Percentiles rank a stretch among this genome's conserved stretches.
Evolutionary conservation across 1,284 basidiomycete genomes (phyloP).

Genomic region (Heterobasidion irregulare): DNA sequence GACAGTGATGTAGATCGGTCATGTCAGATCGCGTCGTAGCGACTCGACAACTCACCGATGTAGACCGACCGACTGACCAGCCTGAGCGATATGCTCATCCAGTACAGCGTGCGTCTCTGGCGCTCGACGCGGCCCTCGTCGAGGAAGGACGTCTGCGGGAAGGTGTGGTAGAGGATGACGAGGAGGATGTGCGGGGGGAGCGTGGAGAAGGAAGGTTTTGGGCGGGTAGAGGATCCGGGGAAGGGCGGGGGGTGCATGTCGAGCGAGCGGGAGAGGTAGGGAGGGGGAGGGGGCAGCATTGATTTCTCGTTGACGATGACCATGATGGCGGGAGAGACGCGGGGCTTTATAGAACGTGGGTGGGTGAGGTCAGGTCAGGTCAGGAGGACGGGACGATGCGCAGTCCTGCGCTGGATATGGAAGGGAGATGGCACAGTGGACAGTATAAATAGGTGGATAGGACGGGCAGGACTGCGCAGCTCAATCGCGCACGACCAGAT

Average conservation of each 20-base stretch:
- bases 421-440: neutral
- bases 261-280: slow-evolving; percentile 19
- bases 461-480: too few relatives aligned
- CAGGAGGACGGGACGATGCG: neutral
- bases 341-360: neutral
- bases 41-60: slow-evolving; percentile 34
- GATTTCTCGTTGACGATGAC: slow-evolving; percentile 47
- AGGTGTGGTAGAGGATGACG: slow-evolving; percentile 52
- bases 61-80: slow-evolving; percentile 60
- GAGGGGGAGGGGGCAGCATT: slow-evolving; percentile 32
- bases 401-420: neutral
- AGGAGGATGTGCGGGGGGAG: slow-evolving; percentile 52
- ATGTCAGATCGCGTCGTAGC: neutral
- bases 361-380: neutral
- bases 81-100: slow-evolving; percentile 54
- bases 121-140: slow-evolving; percentile 33
- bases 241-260: neutral
- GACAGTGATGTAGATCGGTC: neutral
- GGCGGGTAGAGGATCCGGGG: slow-evolving; percentile 7
- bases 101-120: slow-evolving; percentile 59
- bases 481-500: too few relatives aligned
- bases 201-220: slow-evolving; percentile 32
- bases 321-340: slow-evolving; percentile 17
- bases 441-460: too few relatives aligned
- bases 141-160: slow-evolving; percentile 33